These are phyloP conservation scores for Marasmius fiardii DNA, from an alignment of 1,284 basidiomycete genomes.

Conservation along the genomic window DNA sequence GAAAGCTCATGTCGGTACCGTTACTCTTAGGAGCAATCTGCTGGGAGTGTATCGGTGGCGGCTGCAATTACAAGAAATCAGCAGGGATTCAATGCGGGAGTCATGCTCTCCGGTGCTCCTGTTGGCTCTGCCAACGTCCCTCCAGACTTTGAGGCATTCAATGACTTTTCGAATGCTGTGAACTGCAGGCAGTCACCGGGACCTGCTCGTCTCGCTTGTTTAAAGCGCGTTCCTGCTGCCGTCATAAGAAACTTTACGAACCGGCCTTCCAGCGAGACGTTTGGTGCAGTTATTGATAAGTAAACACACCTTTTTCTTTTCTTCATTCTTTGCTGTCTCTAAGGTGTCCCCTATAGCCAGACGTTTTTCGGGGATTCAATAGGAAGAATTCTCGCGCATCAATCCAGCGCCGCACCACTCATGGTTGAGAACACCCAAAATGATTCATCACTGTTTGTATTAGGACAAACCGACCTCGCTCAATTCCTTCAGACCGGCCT, in stretches of 20 bases:
- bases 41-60: constrained; percentile 15
- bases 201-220: constrained; percentile 10
- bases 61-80: constrained; percentile 8
- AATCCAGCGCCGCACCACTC: constrained; percentile 13
- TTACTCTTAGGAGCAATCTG: too few species aligned
- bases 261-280: constrained; percentile 1
- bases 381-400: constrained; percentile 4
- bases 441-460: constrained; percentile 17
- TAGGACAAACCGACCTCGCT: constrained; percentile 10
- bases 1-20: too few species aligned
- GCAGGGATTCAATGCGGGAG: constrained; percentile 15
- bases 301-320: not conserved
- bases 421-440: constrained; percentile 15
- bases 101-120: constrained; percentile 8
- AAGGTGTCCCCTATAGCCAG: not conserved
- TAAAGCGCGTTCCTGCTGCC: constrained; percentile 11
- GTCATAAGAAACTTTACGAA: constrained; percentile 14
- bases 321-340: too few species aligned
- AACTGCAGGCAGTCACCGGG: constrained; percentile 14
- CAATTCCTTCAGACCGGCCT: not conserved
- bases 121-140: not conserved
- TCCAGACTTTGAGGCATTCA: constrained; percentile 7
- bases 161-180: constrained; percentile 11
- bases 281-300: constrained; percentile 15
- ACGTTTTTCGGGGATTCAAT: constrained; percentile 13